Base-by-base conservation (phyloP, 2,329 filamentous ascomycete genomes). In the Fusarium gaditjirri region DNA sequence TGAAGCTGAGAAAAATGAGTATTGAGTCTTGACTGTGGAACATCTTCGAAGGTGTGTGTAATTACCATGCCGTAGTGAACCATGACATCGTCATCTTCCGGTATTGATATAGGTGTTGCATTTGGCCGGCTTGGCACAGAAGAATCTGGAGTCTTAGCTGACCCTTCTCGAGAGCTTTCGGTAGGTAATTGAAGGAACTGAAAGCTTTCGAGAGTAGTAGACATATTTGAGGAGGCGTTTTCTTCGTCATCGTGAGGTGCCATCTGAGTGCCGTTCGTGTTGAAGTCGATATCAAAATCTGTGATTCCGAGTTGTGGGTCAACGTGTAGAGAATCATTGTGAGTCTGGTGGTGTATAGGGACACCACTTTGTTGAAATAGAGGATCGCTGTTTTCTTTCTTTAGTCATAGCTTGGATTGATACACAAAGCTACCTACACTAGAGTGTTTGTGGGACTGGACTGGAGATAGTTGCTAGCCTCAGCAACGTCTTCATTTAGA, bases 61-160 rank as follows among this genome's bases (percentile, higher is more conserved):
- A 19, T 9, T 6, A 66, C 63, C 63, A 66, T 66, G 2, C 63
- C 63, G 6, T 66, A 66, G 10, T 66, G 63, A 9, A 66, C 52
- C 4, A 39, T 21, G 0, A 5, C 3, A 0, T 65, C 60, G 0
- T 38, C 49, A 2, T 55, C 29, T 17, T 33, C 49, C 0, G 52
- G 44, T 1, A 35, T 7, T 8, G 61, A 52, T 19, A n/a, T 7
- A 7, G 61, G 61, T 2, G 61, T 66, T 3, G 23, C 27, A 5
- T 44, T 29, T 16, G 61, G 52, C 9, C 23, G 61, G 3, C 44
- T 66, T 17, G 35, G 39, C 1, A 6, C 25, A 14, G 16, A 41
- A 1, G 23, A 1, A 1, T 33, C 61, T 1, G 44, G 33, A 17
- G 63, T 66, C 3, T 12, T 65, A 0, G 35, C 39, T 5, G 63